Evolutionary conservation across 805 yeast species (phyloP).

Genomic region (Kodamaea laetipori): DNA sequence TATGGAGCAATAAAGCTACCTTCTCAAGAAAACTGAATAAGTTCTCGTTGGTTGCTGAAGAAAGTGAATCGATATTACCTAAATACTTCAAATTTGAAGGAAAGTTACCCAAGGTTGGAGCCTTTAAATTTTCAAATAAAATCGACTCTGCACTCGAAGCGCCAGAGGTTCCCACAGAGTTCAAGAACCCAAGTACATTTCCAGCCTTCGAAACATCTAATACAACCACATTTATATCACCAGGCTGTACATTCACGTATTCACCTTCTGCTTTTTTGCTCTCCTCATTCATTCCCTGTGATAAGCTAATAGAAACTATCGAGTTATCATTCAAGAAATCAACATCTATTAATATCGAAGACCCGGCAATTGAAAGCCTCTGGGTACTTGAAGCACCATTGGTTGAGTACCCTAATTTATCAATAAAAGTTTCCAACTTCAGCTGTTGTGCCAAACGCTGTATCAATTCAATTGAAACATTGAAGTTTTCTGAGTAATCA

Average conservation of each 20-base stretch:
- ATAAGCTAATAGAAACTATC: slow-evolving; percentile 34
- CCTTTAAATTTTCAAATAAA: slow-evolving; percentile 29
- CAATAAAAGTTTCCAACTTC: slow-evolving; percentile 44
- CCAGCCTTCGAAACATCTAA: slow-evolving; percentile 11
- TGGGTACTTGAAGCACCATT: slow-evolving; percentile 20
- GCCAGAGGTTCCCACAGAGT: slow-evolving; percentile 10
- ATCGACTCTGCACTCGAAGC: slow-evolving; percentile 29
- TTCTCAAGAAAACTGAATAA: slow-evolving; percentile 34
- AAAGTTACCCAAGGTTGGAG: slow-evolving; percentile 28
- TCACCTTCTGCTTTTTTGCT: neutral
- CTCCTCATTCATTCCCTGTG: slow-evolving; percentile 27
- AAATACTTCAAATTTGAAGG: slow-evolving; percentile 40
- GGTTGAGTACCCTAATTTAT: slow-evolving; percentile 33
- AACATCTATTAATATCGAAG: slow-evolving; percentile 41
- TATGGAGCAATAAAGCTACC: slow-evolving; percentile 30
- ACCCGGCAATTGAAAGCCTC: slow-evolving; percentile 45
- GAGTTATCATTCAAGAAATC: slow-evolving; percentile 32
- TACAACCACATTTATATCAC: slow-evolving; percentile 10
- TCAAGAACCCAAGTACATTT: slow-evolving; percentile 20
- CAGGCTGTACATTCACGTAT: slow-evolving; percentile 7
- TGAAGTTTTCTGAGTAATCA: slow-evolving; percentile 33
- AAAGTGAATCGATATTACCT: slow-evolving; percentile 37
- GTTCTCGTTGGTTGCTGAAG: slow-evolving; percentile 31
- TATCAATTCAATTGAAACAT: slow-evolving; percentile 37
- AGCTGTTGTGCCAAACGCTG: slow-evolving; percentile 44